phyloP scores from a whole-genome alignment of 1,284 basidiomycete genomes.

The Boletus sp. region DNA sequence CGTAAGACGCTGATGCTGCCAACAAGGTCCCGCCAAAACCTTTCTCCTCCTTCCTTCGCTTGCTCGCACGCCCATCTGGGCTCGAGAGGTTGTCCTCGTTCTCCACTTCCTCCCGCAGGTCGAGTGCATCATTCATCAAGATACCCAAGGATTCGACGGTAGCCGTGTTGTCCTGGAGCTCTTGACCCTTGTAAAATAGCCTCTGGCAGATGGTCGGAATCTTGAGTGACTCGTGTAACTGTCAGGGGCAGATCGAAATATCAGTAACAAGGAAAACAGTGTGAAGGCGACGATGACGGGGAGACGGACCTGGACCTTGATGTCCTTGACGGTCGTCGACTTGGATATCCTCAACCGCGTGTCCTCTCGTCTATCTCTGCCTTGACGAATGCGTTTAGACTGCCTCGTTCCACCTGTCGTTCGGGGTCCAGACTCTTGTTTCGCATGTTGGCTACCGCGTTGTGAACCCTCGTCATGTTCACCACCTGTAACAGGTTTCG shows the following conservation, averaged over 20 bases:
- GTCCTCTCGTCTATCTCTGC: slow-evolving; percentile 46
- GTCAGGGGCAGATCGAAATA: slow-evolving; percentile 7
- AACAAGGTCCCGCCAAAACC: slow-evolving; percentile 73
- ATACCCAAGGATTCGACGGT: slow-evolving; percentile 61
- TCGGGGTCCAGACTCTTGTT: slow-evolving; percentile 27
- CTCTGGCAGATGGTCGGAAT: slow-evolving; percentile 74
- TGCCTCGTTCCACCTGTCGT: slow-evolving; percentile 43
- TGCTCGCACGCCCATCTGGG: slow-evolving; percentile 43
- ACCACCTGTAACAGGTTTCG: slow-evolving; percentile 20
- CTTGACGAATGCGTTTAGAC: slow-evolving; percentile 62
- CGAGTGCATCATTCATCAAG: slow-evolving; percentile 59
- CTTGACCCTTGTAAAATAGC: slow-evolving; percentile 56
- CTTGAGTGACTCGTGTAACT: slow-evolving; percentile 57
- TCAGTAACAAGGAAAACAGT: no score
- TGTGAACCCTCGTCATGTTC: slow-evolving; percentile 27
- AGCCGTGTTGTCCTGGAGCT: slow-evolving; percentile 59
- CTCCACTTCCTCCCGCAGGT: slow-evolving; percentile 61
- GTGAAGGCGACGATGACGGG: not conserved
- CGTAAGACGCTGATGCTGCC: slow-evolving; percentile 29
- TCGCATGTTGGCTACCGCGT: slow-evolving; percentile 25
- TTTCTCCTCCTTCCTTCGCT: slow-evolving; percentile 54
- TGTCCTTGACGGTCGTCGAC: slow-evolving; percentile 66
- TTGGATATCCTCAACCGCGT: slow-evolving; percentile 56
- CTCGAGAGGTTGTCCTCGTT: slow-evolving; percentile 51
- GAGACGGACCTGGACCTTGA: slow-evolving; percentile 62